A percentile compares a stretch with the other conserved stretches of the same genome.
Evolutionary conservation across 2,329 filamentous ascomycete species (phyloP).

Genomic region (Claviceps maximensis): DNA sequence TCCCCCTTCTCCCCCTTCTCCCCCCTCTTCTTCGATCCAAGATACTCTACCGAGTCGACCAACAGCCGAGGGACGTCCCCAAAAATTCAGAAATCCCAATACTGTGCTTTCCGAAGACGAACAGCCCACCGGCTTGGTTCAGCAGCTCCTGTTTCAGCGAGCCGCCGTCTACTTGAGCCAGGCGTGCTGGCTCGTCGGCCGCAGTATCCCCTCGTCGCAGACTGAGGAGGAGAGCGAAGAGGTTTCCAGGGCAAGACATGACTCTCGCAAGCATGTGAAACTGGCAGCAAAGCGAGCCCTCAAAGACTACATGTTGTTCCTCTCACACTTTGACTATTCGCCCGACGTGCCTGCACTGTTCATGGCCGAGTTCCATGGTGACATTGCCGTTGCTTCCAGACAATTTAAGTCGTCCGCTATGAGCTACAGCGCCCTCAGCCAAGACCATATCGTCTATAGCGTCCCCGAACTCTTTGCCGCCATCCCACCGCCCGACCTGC

Average conservation of each 20-base stretch:
- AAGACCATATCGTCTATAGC: slow-evolving; percentile 26
- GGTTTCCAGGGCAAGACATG: slow-evolving; percentile 9
- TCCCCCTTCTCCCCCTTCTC: not conserved
- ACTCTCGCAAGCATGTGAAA: slow-evolving; percentile 51
- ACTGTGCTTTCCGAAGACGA: slow-evolving; percentile 25
- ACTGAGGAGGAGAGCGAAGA: not conserved
- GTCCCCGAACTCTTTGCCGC: slow-evolving; percentile 57
- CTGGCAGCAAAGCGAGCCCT: slow-evolving; percentile 63
- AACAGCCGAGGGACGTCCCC: not conserved
- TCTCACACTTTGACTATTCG: slow-evolving; percentile 67
- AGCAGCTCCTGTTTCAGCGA: slow-evolving; percentile 64
- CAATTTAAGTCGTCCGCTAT: not conserved
- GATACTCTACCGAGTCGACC: not conserved
- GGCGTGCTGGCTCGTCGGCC: slow-evolving; percentile 51
- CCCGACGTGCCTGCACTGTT: slow-evolving; percentile 42
- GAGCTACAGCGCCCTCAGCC: slow-evolving; percentile 9
- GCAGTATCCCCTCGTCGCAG: slow-evolving; percentile 28
- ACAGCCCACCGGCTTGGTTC: slow-evolving; percentile 62
- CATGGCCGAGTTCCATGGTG: slow-evolving; percentile 39
- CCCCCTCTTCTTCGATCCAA: not conserved
- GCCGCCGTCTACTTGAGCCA: slow-evolving; percentile 59
- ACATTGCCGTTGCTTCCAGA: slow-evolving; percentile 28
- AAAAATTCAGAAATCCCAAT: slow-evolving; percentile 8
- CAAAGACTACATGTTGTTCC: slow-evolving; percentile 59
- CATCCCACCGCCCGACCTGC: slow-evolving; percentile 51